Base-by-base conservation (phyloP, 192 early-diverging fungal species). In the Coemansia sp. region DNA sequence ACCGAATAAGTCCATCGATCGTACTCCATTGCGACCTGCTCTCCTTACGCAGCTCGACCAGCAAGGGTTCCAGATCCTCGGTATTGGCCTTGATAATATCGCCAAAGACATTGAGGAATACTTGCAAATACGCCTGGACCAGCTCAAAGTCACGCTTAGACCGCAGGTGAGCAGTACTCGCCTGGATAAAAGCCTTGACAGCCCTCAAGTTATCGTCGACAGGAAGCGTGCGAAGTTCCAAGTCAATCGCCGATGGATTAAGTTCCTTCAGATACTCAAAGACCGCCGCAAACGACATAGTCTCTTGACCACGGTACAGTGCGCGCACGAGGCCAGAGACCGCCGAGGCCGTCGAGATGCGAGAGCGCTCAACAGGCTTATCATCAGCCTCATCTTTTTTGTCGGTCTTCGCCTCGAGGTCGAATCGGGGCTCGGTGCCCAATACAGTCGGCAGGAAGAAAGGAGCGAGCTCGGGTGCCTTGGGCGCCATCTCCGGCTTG, bases 381-480 rank as follows among this genome's bases (percentile, higher is more conserved):
- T 84, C 72, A n/a, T 84, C 78, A 12, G 79, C 75, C 33, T 62
- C 61, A 16, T 53, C 55, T 15, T 87, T 72, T 34, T 76, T 70
- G 52, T 74, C 75, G 16, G 81, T 71, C 44, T 80, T 72, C 5
- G 71, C 65, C 13, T 66, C 50, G 10, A 80, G 64, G 41, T 86
- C 87, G 74, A 93, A 95, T 47, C 88, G 91, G 50, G 89, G 89
- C 40, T 87, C 83, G 13, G 88, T 86, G 53, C 91, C 95, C 31
- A 89, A 79, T 5, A 94, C 66, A 1, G 95, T 94, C 12, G 91
- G 91, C 72, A 99, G 79, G 83, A 99, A 98, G 87, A 99, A 99
- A 27, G 96, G 95, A 18, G 95, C 93, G 49, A 89, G 88, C 72
- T 97, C 95, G 20, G 94, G 93, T 13, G 87, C 86, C 73, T 95